Evolutionary conservation across 257 asterid species (phyloP), one percentile per base, ranked within the genome.

Genomic region (Solanum pimpinellifolium): DNA sequence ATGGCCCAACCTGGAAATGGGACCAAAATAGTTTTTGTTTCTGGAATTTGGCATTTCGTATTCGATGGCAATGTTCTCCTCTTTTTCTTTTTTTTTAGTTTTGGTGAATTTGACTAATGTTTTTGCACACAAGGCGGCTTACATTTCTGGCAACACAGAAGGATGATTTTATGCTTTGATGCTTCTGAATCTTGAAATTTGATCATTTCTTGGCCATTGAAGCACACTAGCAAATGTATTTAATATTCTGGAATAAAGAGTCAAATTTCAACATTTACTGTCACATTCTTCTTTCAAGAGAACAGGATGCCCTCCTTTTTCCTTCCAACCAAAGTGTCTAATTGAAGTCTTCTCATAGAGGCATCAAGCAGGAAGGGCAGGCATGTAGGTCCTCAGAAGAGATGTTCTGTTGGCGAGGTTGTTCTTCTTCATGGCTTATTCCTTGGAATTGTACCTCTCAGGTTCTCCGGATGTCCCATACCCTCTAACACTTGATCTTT

Each of bases 401-500:
- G 29, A 90, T 87, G 27, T 84, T 89, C 84, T 85, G 90, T 82
- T 86, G 46, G 92, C 89, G 0, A 93, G 93, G 59, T 92, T 89
- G 33, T 92, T 92, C 91, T 88, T 91, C 93, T 89, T 92, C 41
- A 83, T 87, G 33, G 74, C 86, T 86, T 93, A 92, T 13, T 92
- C 96, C 83, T 92, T 92, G 4, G 92, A 90, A 85, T 89, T 92
- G 56, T 89, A 91, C 86, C 23, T 88, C 87, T 92, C 92, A 3
- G 94, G 93, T 49, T 92, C 88, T 87, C 87, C 91, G 91, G 2
- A 88, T 91, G 41, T 91, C 93, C 21, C 87, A 91, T 83, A 88
- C 89, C 87, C 93, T 92, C 91, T 52, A 52, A 52, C 16, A 23
- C 89, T 92, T 91, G 73, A 89, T 90, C 81, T 87, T 90, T 82